These are phyloP conservation scores for Tieghemostelium lacteum DNA, from an alignment of 78 protist genomes.

Conservation along the genomic window DNA sequence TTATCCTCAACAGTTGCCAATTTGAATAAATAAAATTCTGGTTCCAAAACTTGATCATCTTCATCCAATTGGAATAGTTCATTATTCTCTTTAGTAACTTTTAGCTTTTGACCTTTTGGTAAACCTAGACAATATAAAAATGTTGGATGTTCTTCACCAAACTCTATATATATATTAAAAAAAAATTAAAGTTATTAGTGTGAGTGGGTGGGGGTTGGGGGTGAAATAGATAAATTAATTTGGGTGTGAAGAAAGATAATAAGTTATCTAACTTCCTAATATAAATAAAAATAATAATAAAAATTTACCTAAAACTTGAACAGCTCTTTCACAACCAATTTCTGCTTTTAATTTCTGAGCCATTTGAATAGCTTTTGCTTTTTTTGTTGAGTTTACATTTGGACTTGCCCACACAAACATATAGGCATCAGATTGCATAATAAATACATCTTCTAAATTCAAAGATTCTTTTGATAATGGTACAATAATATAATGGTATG, in stretches of 20 bases:
- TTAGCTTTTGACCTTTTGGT: slow-evolving; percentile 57
- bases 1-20: slow-evolving; percentile 46
- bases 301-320: slow-evolving; percentile 52
- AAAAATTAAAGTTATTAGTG: too few relatives aligned
- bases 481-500: slow-evolving; percentile 44
- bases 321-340: slow-evolving; percentile 75
- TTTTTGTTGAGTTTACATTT: slow-evolving; percentile 14
- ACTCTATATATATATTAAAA: slow-evolving; percentile 9
- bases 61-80: slow-evolving; percentile 37
- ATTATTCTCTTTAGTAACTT: slow-evolving; percentile 26
- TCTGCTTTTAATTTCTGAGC: slow-evolving; percentile 70
- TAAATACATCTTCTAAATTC: slow-evolving; percentile 55
- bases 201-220: too few relatives aligned
- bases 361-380: slow-evolving; percentile 76
- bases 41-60: slow-evolving; percentile 32
- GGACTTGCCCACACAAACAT: slow-evolving; percentile 64
- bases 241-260: slow-evolving; percentile 1
- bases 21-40: slow-evolving; percentile 47
- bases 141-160: slow-evolving; percentile 77
- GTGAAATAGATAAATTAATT: too few relatives aligned
- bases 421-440: slow-evolving; percentile 64
- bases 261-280: background rate
- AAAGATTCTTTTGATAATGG: slow-evolving; percentile 35
- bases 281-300: background rate
- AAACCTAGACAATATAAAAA: slow-evolving; percentile 51